phyloP scores from a whole-genome alignment of 2,329 filamentous ascomycete species.

The Diplocarpon mali region DNA sequence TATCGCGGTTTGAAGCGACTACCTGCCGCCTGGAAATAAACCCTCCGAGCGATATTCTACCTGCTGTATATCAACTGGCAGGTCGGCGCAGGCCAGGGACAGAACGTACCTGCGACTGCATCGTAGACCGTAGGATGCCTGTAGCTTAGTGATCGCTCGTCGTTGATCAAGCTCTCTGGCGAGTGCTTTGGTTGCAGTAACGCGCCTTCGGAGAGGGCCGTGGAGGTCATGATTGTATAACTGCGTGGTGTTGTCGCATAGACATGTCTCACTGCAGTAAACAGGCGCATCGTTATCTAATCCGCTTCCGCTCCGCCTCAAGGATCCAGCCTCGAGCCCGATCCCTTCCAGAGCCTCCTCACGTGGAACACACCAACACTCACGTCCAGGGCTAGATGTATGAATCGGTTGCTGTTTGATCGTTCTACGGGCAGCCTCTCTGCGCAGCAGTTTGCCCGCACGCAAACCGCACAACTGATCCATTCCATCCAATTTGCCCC shows the following conservation, averaged over 20 bases:
- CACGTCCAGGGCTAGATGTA: constrained; percentile 35
- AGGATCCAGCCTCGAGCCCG: neutral
- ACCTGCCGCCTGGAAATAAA: constrained; percentile 28
- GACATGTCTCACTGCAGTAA: neutral
- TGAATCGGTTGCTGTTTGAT: constrained; percentile 67
- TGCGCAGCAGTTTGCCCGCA: constrained; percentile 52
- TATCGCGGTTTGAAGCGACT: constrained; percentile 22
- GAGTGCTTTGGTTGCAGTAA: constrained; percentile 13
- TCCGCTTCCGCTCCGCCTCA: neutral
- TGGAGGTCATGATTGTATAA: constrained; percentile 18
- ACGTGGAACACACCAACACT: too few relatives aligned
- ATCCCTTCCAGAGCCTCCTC: too few relatives aligned
- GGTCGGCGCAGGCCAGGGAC: neutral
- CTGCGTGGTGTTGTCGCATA: neutral
- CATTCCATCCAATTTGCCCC: constrained; percentile 58
- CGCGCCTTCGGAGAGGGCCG: constrained; percentile 16
- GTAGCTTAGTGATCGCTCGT: constrained; percentile 16
- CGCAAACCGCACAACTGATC: constrained; percentile 54
- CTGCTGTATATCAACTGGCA: constrained; percentile 19
- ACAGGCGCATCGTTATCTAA: neutral
- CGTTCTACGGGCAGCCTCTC: constrained; percentile 60
- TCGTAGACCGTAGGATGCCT: constrained; percentile 53
- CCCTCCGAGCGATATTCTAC: constrained; percentile 33
- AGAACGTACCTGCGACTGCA: constrained; percentile 45
- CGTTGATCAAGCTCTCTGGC: neutral